A percentile compares a stretch with the other conserved stretches of the same genome.
These are phyloP conservation scores for Breviolum minutum DNA, from an alignment of 73 alveolate genomes.

Conservation along the genomic window DNA sequence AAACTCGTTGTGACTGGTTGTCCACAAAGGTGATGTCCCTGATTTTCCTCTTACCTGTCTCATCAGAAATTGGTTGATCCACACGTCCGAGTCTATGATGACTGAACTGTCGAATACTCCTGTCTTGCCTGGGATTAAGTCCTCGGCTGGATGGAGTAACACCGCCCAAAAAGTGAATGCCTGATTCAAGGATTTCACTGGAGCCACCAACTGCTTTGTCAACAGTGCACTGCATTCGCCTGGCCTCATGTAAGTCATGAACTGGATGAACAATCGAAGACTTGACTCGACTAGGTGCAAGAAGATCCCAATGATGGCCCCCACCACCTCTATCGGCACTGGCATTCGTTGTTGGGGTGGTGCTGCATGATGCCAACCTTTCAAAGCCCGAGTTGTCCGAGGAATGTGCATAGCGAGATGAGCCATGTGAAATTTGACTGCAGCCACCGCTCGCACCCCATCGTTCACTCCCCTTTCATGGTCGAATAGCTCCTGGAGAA, in stretches of 20 bases:
- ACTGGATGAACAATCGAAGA: background rate
- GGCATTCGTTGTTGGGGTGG: constrained; percentile 42
- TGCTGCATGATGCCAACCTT: constrained; percentile 29
- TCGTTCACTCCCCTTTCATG: background rate
- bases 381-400: constrained; percentile 7
- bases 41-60: background rate
- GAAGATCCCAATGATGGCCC: background rate
- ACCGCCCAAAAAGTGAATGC: background rate
- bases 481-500: constrained; percentile 44
- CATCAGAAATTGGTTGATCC: background rate
- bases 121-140: constrained; percentile 29
- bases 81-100: constrained; percentile 6
- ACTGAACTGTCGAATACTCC: constrained; percentile 11
- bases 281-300: background rate
- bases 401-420: background rate
- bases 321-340: constrained; percentile 4
- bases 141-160: constrained; percentile 9
- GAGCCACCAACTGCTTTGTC: background rate
- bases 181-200: background rate
- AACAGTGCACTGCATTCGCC: background rate
- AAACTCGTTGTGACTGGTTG: background rate
- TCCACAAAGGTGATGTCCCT: background rate
- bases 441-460: constrained; percentile 15
- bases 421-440: background rate
- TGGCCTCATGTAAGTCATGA: background rate